Evolutionary conservation across 2,329 filamentous ascomycete genomes (phyloP).

Genomic region (Hypomyces rosellus): DNA sequence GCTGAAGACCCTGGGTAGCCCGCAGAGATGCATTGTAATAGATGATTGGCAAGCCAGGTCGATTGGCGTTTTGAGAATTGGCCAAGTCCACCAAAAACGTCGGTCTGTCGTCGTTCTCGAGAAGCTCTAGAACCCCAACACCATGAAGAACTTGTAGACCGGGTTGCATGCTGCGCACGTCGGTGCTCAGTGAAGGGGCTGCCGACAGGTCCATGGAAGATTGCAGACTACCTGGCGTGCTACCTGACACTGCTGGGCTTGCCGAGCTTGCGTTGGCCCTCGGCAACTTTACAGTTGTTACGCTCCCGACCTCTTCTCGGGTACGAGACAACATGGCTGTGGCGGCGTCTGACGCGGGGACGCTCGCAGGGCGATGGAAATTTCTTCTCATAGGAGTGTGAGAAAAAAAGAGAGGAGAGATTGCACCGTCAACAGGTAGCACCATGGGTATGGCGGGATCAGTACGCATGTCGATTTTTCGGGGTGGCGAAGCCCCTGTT

Average conservation of each 20-base stretch:
- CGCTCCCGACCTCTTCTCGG: slow-evolving; percentile 36
- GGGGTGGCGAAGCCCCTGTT: slow-evolving; percentile 40
- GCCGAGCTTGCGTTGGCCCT: slow-evolving; percentile 45
- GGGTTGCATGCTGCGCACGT: slow-evolving; percentile 40
- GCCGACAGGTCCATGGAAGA: slow-evolving; percentile 47
- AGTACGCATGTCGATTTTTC: slow-evolving; percentile 37
- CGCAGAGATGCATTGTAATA: slow-evolving; percentile 65
- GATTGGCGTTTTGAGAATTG: slow-evolving; percentile 48
- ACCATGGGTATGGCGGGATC: slow-evolving; percentile 16
- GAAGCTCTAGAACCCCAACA: slow-evolving; percentile 62
- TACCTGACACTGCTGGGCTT: slow-evolving; percentile 42
- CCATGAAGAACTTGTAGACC: slow-evolving; percentile 53
- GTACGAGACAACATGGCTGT: slow-evolving; percentile 42
- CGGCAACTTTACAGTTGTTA: slow-evolving; percentile 51
- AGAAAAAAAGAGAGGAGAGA: slow-evolving; percentile 49
- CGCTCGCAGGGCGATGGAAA: slow-evolving; percentile 30
- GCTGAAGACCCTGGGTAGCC: slow-evolving; percentile 46
- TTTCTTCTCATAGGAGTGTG: slow-evolving; percentile 33
- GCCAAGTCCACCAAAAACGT: slow-evolving; percentile 68
- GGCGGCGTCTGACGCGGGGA: slow-evolving; percentile 35
- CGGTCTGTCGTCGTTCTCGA: slow-evolving; percentile 71
- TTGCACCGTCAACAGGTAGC: slow-evolving; percentile 30
- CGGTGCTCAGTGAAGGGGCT: slow-evolving; percentile 45
- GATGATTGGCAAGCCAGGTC: slow-evolving; percentile 52
- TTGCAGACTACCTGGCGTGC: slow-evolving; percentile 46